phyloP scores from a whole-genome alignment of 495 filamentous ascomycete genomes.

The Podospora didyma region DNA sequence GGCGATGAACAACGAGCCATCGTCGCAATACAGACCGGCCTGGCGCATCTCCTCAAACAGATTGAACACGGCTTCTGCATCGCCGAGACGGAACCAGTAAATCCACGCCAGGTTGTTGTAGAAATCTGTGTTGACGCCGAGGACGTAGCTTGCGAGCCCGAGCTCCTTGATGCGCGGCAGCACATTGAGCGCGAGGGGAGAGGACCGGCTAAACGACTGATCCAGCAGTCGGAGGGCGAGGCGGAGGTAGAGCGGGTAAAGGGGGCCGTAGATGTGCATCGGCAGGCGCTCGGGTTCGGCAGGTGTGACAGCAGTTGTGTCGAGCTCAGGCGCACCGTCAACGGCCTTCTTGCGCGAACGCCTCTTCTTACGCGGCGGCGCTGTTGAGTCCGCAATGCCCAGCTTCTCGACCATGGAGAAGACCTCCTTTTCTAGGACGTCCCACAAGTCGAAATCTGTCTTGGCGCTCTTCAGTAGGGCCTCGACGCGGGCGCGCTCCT shows the following conservation, averaged over 20 bases:
- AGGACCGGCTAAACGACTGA: conserved; percentile 52
- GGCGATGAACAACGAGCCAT: conserved; percentile 52
- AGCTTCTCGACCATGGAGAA: conserved; percentile 55
- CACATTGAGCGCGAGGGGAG: conserved; percentile 57
- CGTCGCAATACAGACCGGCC: conserved; percentile 59
- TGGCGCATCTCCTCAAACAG: conserved; percentile 75
- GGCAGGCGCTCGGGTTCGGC: conserved; percentile 24
- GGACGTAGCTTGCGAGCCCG: conserved; percentile 63
- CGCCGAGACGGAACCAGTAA: conserved; percentile 58
- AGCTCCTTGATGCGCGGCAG: conserved; percentile 67
- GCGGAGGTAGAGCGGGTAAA: conserved; percentile 65
- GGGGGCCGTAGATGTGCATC: conserved; percentile 55
- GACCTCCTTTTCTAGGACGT: conserved; percentile 63
- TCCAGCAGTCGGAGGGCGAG: conserved; percentile 61
- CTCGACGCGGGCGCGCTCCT: conserved; percentile 44
- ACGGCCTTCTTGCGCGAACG: conserved; percentile 8
- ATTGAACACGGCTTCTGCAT: conserved; percentile 56
- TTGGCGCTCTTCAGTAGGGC: conserved; percentile 42
- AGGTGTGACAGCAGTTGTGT: neutral
- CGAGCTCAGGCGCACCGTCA: neutral
- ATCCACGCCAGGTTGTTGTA: conserved; percentile 70
- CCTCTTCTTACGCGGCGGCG: neutral
- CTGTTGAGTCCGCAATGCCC: conserved; percentile 22
- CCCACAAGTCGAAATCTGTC: conserved; percentile 69
- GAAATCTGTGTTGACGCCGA: conserved; percentile 67